These are phyloP conservation scores for Hawksworthiomyces lignivorus DNA, from an alignment of 2,329 filamentous ascomycete genomes.

Conservation along the genomic window DNA sequence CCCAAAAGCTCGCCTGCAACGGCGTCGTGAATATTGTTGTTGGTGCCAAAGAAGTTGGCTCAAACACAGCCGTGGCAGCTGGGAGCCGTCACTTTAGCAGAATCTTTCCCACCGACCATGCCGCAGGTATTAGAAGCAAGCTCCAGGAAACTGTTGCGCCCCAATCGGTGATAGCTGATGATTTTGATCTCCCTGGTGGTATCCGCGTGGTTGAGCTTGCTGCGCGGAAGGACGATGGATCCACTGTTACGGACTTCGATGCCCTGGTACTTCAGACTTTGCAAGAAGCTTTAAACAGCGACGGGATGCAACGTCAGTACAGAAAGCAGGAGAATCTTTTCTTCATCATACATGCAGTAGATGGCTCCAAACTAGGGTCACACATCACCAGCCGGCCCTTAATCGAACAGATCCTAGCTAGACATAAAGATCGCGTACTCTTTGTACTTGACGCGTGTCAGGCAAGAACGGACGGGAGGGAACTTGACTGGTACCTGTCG, in stretches of 20 bases:
- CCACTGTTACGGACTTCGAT: slow-evolving; percentile 3
- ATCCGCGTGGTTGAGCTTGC: slow-evolving; percentile 4
- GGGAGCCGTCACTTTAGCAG: slow-evolving; percentile 6
- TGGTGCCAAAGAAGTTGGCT: slow-evolving; percentile 9
- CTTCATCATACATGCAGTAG: slow-evolving; percentile 8
- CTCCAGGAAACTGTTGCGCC: background rate
- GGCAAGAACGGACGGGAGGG: slow-evolving; percentile 2
- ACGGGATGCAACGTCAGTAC: background rate
- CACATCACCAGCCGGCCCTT: slow-evolving; percentile 7
- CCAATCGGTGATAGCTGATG: background rate
- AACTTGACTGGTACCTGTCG: slow-evolving; percentile 9
- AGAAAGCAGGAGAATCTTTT: background rate
- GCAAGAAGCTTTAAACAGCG: background rate
- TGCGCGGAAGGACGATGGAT: background rate
- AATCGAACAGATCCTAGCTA: background rate
- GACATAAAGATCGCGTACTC: slow-evolving; percentile 2
- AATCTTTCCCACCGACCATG: background rate
- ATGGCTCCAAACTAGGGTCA: slow-evolving; percentile 9
- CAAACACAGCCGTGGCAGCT: slow-evolving; percentile 7
- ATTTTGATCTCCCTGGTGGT: background rate
- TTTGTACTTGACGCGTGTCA: slow-evolving; percentile 10
- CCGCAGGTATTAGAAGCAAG: background rate
- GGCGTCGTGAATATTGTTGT: slow-evolving; percentile 7
- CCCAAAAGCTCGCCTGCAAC: background rate
- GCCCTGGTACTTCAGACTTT: slow-evolving; percentile 1